These are phyloP conservation scores for Rhizomucor pusillus DNA, from an alignment of 371 early-diverging fungal genomes.

Conservation along the genomic window DNA sequence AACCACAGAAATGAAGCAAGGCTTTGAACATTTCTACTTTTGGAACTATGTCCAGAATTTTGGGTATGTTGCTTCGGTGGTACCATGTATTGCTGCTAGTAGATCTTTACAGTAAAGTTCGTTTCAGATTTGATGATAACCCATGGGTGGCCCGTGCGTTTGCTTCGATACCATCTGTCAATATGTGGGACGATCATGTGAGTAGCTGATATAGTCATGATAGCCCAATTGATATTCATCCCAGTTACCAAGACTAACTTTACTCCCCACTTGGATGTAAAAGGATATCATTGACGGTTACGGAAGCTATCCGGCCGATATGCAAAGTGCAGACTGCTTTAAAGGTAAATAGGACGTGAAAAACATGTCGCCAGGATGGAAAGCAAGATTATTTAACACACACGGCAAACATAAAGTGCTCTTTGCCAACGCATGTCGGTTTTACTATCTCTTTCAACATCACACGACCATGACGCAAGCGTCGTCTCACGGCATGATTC, in stretches of 20 bases:
- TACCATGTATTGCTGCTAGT: too few species aligned
- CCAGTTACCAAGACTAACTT: too few species aligned
- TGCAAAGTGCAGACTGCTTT: constrained; percentile 57
- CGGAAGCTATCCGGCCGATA: constrained; percentile 80
- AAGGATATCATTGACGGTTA: constrained; percentile 75
- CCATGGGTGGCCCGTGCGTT: constrained; percentile 60
- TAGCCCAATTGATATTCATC: too few species aligned
- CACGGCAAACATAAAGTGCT: too few species aligned
- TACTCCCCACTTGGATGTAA: too few species aligned
- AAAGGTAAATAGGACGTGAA: too few species aligned
- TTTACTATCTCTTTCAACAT: constrained; percentile 83
- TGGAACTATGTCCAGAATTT: constrained; percentile 72
- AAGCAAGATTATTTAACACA: too few species aligned
- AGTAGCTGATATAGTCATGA: too few species aligned
- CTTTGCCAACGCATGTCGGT: constrained; percentile 63
- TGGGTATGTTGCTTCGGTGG: too few species aligned
- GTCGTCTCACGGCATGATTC: constrained; percentile 53
- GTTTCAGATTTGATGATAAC: constrained; percentile 27
- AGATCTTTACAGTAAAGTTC: too few species aligned
- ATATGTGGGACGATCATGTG: constrained; percentile 85
- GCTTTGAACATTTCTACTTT: constrained; percentile 73
- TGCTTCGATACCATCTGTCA: constrained; percentile 71
- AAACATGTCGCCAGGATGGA: too few species aligned
- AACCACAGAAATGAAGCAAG: constrained; percentile 50
- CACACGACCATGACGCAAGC: constrained; percentile 69